phyloP scores from a whole-genome alignment of 176 grass and related monocot genomes.

The Zea mays region Zm-B73-REFERENCE-NAM-5.0 NC_050101.1:98418501-98419000 shows the following conservation, averaged over 20 bases:
- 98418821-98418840: background rate
- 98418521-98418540: conserved; percentile 38
- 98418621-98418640: conserved; percentile 13
- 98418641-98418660: background rate
- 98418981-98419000: background rate
- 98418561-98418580: conserved; percentile 45
- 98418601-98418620: conserved; percentile 22
- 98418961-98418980: background rate
- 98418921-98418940: background rate
- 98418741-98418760: background rate
- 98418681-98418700: background rate
- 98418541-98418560: conserved; percentile 53
- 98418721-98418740: background rate
- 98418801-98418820: background rate
- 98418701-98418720: conserved; percentile 14
- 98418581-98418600: conserved; percentile 46
- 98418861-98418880: background rate
- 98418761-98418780: background rate
- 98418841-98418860: background rate
- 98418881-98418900: background rate
- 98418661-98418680: conserved; percentile 10
- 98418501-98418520: conserved; percentile 46
- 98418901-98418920: background rate
- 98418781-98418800: background rate
- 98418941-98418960: background rate